These are phyloP conservation scores for Pezizomycotina sp. DNA, from an alignment of 2,329 filamentous ascomycete genomes.

Conservation along the genomic window DNA sequence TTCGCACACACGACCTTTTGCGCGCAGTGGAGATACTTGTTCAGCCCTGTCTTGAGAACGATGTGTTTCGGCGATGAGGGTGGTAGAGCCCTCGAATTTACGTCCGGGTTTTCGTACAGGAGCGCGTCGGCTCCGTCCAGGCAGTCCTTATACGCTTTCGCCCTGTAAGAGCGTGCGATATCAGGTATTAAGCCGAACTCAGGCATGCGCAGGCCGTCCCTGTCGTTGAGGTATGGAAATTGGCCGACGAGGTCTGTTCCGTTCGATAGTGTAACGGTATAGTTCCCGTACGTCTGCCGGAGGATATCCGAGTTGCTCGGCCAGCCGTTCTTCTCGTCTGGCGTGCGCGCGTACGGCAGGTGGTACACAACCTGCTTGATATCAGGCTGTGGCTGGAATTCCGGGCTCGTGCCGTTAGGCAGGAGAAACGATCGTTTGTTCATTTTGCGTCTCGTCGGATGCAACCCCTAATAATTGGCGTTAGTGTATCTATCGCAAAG, in stretches of 20 bases:
- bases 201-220: slow-evolving; percentile 7
- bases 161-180: slow-evolving; percentile 8
- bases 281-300: slow-evolving; percentile 9
- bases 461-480: too few relatives aligned
- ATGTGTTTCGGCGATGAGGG: slow-evolving; percentile 6
- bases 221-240: slow-evolving; percentile 14
- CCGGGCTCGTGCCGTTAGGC: too few relatives aligned
- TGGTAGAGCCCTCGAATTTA: slow-evolving; percentile 6
- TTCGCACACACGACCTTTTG: slow-evolving; percentile 16
- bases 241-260: slow-evolving; percentile 5
- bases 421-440: too few relatives aligned
- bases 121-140: slow-evolving; percentile 9
- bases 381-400: neutral
- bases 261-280: slow-evolving; percentile 5
- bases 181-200: slow-evolving; percentile 11
- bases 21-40: slow-evolving; percentile 6
- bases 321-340: slow-evolving; percentile 8
- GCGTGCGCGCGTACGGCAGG: slow-evolving; percentile 12
- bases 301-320: slow-evolving; percentile 5
- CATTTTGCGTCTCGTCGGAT: too few relatives aligned
- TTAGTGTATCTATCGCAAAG: too few relatives aligned
- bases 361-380: slow-evolving; percentile 2
- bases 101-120: slow-evolving; percentile 11
- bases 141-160: slow-evolving; percentile 3
- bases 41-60: slow-evolving; percentile 14